Percentiles rank a stretch among this genome's conserved stretches.
Conservation (phyloP, 2,329 filamentous ascomycete genomes). For the Colletotrichum paranaense region DNA sequence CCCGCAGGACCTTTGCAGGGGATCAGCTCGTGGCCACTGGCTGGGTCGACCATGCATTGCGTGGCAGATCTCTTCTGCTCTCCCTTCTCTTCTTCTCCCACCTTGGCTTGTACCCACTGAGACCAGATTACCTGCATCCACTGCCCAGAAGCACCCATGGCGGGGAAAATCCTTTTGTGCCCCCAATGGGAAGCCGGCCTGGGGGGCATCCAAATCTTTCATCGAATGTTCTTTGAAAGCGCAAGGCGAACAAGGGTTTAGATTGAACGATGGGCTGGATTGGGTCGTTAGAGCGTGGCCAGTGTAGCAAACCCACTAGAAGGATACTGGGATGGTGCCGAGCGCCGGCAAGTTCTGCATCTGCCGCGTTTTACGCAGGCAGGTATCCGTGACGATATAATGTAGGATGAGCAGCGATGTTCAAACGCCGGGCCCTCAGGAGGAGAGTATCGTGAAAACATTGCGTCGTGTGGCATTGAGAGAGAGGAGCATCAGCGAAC, state of each 20-base stretch:
- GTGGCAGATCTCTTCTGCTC: constrained; percentile 22
- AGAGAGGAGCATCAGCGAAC: background rate
- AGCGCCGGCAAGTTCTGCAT: background rate
- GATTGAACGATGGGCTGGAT: background rate
- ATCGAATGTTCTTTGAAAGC: background rate
- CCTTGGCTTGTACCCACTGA: constrained; percentile 10
- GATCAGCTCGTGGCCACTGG: constrained; percentile 1
- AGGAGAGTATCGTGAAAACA: background rate
- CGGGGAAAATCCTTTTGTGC: background rate
- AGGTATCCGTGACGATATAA: background rate
- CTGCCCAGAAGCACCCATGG: background rate
- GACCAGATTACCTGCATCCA: constrained; percentile 2
- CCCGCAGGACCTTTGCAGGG: constrained; percentile 28
- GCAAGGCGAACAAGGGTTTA: background rate
- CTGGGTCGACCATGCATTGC: constrained; percentile 12
- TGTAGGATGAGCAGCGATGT: background rate
- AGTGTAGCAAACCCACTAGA: background rate
- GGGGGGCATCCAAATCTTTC: background rate
- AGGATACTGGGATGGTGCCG: background rate
- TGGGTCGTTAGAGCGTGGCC: background rate
- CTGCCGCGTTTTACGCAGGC: background rate
- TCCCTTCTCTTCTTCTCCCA: constrained; percentile 5
- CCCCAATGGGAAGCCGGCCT: background rate
- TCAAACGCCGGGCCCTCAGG: background rate
- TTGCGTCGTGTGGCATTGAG: background rate